Evolutionary conservation across 306 rosid genomes (phyloP).

Genomic region (Acmispon strigosus): DNA sequence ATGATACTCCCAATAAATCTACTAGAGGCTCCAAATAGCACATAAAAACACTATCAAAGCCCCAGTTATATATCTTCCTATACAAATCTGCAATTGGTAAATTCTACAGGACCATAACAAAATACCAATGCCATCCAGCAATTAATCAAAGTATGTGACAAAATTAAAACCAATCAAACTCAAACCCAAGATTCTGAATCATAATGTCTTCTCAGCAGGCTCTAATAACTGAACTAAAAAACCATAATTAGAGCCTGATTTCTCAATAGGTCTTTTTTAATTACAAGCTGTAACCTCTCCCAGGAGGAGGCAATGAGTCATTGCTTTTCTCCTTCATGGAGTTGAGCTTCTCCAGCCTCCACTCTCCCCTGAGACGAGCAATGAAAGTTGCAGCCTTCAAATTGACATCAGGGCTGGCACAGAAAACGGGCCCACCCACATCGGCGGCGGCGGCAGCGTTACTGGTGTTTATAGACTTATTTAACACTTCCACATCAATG

Average conservation of each 20-base stretch:
- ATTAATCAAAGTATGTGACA: conserved; percentile 10
- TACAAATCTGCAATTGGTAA: conserved; percentile 24
- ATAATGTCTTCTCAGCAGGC: background rate
- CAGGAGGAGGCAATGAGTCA: conserved; percentile 7
- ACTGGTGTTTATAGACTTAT: background rate
- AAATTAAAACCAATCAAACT: conserved; percentile 1
- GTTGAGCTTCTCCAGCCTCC: conserved; percentile 40
- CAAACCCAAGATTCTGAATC: background rate
- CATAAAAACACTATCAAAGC: conserved; percentile 28
- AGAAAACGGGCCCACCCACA: conserved; percentile 32
- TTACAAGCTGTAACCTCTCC: background rate
- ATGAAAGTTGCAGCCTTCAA: conserved; percentile 39
- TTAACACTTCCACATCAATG: conserved; percentile 8
- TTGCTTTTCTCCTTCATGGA: conserved; percentile 37
- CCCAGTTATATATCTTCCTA: conserved; percentile 8
- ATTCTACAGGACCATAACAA: background rate
- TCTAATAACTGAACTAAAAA: conserved; percentile 26
- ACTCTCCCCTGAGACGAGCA: conserved; percentile 32
- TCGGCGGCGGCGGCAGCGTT: background rate
- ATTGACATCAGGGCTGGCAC: conserved; percentile 89
- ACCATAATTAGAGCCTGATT: conserved; percentile 21
- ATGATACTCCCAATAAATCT: conserved; percentile 2
- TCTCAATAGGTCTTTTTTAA: background rate
- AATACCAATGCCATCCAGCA: background rate
- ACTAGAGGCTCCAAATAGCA: conserved; percentile 22